These are phyloP conservation scores for Starmerella bombi DNA, from an alignment of 805 yeast genomes.

Conservation along the genomic window DNA sequence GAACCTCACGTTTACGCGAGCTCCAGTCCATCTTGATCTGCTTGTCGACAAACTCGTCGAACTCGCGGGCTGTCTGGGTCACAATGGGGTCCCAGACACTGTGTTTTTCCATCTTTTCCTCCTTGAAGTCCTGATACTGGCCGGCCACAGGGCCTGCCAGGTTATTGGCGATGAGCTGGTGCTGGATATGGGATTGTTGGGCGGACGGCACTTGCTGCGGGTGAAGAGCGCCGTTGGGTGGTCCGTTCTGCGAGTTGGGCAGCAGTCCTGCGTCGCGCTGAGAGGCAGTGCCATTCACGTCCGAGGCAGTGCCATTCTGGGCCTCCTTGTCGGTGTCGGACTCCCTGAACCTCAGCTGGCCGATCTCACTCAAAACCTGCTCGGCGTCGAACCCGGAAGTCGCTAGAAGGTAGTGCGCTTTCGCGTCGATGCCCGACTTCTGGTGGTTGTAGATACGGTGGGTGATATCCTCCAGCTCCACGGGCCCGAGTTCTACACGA, in stretches of 20 bases:
- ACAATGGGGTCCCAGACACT: slow-evolving; percentile 57
- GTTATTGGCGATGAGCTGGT: not conserved
- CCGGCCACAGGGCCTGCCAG: not conserved
- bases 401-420: slow-evolving; percentile 70
- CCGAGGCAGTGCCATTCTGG: not conserved
- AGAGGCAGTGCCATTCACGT: not conserved
- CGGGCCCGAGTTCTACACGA: slow-evolving; percentile 63
- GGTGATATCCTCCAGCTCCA: slow-evolving; percentile 44
- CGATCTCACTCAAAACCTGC: slow-evolving; percentile 49
- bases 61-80: slow-evolving; percentile 61
- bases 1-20: slow-evolving; percentile 56
- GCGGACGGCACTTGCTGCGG: not conserved
- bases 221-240: not conserved
- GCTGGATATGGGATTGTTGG: not conserved
- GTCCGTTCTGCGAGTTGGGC: not conserved
- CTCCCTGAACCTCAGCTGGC: slow-evolving; percentile 17
- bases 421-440: slow-evolving; percentile 35
- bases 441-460: slow-evolving; percentile 24
- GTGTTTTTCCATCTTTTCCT: not conserved
- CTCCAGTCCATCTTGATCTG: slow-evolving; percentile 77
- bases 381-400: slow-evolving; percentile 81
- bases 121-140: not conserved
- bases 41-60: slow-evolving; percentile 60
- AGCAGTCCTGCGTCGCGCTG: not conserved
- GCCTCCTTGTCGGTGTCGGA: slow-evolving; percentile 1